Evolutionary conservation across 2,329 filamentous ascomycete genomes (phyloP).

Genomic region (Metarhizium humberi): DNA sequence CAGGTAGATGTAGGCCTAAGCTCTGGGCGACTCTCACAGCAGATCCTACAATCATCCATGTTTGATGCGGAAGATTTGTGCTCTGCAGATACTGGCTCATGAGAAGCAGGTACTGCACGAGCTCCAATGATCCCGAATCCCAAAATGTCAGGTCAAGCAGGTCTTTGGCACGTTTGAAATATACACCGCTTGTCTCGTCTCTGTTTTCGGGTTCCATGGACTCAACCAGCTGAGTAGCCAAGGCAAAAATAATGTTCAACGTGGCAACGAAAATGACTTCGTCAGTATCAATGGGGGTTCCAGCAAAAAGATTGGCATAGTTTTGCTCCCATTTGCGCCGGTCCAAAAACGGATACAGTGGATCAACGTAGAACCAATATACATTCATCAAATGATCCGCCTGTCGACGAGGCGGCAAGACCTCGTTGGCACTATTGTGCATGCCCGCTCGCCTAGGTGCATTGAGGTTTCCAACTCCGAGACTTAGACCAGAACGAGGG

Average conservation of each 20-base stretch:
- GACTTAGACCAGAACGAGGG: background rate
- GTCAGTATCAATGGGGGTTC: constrained; percentile 24
- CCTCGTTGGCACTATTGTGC: constrained; percentile 19
- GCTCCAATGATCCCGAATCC: constrained; percentile 30
- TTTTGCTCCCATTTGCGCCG: constrained; percentile 23
- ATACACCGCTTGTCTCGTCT: constrained; percentile 4
- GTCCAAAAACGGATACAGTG: constrained; percentile 36
- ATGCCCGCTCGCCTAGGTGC: background rate
- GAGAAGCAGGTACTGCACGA: constrained; percentile 37
- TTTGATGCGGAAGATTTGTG: constrained; percentile 35
- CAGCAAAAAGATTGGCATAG: constrained; percentile 32
- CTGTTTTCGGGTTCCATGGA: constrained; percentile 28
- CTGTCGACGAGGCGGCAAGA: constrained; percentile 33
- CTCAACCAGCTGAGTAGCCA: constrained; percentile 34
- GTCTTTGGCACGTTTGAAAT: constrained; percentile 24
- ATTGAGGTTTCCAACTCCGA: background rate
- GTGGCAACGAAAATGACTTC: constrained; percentile 34
- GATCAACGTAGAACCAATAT: constrained; percentile 37
- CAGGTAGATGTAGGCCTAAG: constrained; percentile 32
- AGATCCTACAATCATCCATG: constrained; percentile 38
- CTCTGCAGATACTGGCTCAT: constrained; percentile 40
- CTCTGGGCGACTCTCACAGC: constrained; percentile 37
- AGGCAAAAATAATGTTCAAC: constrained; percentile 36
- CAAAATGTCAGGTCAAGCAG: constrained; percentile 32
- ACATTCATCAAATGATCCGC: constrained; percentile 34